Base-by-base conservation (phyloP, 306 rosid species). In the Acacia acuminata region DNA sequence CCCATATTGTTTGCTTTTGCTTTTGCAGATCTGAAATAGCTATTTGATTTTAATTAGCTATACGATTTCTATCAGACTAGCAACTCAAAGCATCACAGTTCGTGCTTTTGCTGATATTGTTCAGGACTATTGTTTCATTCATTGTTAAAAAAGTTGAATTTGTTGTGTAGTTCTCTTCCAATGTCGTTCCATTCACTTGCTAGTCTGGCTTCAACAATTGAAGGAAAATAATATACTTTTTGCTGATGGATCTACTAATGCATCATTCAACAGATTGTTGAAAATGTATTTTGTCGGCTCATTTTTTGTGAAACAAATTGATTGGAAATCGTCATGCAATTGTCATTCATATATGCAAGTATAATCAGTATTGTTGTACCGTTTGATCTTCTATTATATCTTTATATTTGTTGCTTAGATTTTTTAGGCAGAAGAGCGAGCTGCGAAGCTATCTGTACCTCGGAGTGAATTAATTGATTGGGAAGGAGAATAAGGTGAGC, bases 401-500 rank as follows among this genome's bases (percentile, higher is more conserved):
- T 14, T 11, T 70, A 22, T n/a, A 5, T n/a, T 22, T 22, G n/a
- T 12, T 38, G 8, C 56, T 45, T 50, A 22, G 38, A 48, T n/a
- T 24, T n/a, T n/a, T n/a, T n/a, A 95, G 69, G 92, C 97, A 43
- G 98, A 96, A 85, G 99, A 94, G 86, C 94, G 99, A 66, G 94
- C 91, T n/a, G 84, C 94, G 43, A 91, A 90, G 82, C 81, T 88
- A 22, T 85, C 80, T 79, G 99, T 83, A 42, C 93, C 92, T 51
- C 87, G 92, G 77, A 86, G 91, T 43, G 97, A 92, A 56, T 86
- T 96, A 76, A 91, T 90, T 82, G 94, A 94, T 84, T 96, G 99
- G 99, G 89, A 77, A 70, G 97, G 97, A 78, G 96, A 96, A 87
- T 94, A 84, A 88, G 81, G 97, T 91, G 71, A 88, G 87, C 79